These are phyloP conservation scores for Cardamine occulta DNA, from an alignment of 345 rosid species.

Conservation along the genomic window DNA sequence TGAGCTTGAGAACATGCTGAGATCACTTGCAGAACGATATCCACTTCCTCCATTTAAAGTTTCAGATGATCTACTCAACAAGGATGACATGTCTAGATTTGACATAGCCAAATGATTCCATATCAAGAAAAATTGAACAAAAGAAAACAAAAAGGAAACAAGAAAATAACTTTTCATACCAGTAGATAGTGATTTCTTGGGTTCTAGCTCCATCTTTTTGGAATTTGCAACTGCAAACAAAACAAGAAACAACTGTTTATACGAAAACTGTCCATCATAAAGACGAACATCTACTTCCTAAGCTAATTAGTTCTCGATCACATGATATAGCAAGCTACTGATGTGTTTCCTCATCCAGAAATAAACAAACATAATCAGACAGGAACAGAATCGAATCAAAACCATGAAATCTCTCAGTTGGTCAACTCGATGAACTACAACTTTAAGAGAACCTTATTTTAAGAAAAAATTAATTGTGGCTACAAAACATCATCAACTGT, in stretches of 20 bases:
- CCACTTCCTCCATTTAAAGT: conserved; percentile 45
- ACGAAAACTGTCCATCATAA: not conserved
- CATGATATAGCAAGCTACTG: not conserved
- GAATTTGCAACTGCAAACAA: conserved; percentile 37
- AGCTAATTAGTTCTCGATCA: conserved; percentile 19
- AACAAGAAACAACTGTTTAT: conserved; percentile 8
- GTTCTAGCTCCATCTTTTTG: conserved; percentile 56
- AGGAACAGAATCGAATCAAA: conserved; percentile 14
- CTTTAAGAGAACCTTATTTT: not conserved
- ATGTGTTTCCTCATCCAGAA: conserved; percentile 9
- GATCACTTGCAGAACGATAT: conserved; percentile 57
- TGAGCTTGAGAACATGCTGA: conserved; percentile 83
- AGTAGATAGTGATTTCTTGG: conserved; percentile 39
- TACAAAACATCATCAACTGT: conserved; percentile 26
- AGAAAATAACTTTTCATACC: conserved; percentile 26
- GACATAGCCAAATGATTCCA: conserved; percentile 9
- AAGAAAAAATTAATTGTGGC: not conserved
- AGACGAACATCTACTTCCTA: not conserved
- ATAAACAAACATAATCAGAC: conserved; percentile 15
- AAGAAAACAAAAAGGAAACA: not conserved
- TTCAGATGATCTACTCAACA: conserved; percentile 56
- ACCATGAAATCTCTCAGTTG: conserved; percentile 17
- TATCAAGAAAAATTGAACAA: not conserved
- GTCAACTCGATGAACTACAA: conserved; percentile 37
- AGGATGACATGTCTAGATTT: conserved; percentile 36